Evolutionary conservation across 352 stramenopile species (phyloP), one percentile per base, ranked within the genome.

Genomic region (Bremia lactucae): DNA sequence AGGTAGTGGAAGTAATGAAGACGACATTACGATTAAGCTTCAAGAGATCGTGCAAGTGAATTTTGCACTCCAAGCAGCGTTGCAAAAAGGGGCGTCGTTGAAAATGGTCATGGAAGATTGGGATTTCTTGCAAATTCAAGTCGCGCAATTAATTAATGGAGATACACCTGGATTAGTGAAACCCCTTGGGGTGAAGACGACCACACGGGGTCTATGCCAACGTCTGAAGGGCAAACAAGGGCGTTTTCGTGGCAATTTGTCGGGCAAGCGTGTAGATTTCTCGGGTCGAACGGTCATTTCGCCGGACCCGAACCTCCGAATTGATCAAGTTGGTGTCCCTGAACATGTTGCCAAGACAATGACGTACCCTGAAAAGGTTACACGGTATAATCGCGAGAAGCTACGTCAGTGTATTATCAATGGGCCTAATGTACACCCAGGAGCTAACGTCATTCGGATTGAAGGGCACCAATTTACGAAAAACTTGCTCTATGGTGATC

Each of bases 21-120:
- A 99, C 61, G 96, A 99, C 62, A 86, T 99, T 39, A 98, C 96
- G 0, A 87, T 98, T 18, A 99, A 99, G 64, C 76, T 99, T 1
- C 88, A 98, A 64, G 96, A 99, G 62, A 98, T 99, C 63, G 82
- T 99, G 35, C 95, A 98, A 36, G 87, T 98, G 21, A 99, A 99
- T 76, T 87, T 95, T 35, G 93, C 94, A 10, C 71, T 99, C 2
- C 77, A 91, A 40, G 68, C 94, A 6, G 94, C 92, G 16, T 72
- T 99, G 19, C 76, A 81, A 28, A 95, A 97, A 29, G 97, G 97
- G 25, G 91, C 88, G 25, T 95, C 90, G 44, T 90, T 98, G 35
- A 97, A 96, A 38, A 98, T 97, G 63, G 95, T 99, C 36, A 97
- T 98, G 80, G 96, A 99, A 64, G 86, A 97, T 64, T 99, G 96